Percentiles rank a stretch among this genome's conserved stretches.
Conservation (phyloP, 306 rosid genomes). For the Rosa multiflora region DNA sequence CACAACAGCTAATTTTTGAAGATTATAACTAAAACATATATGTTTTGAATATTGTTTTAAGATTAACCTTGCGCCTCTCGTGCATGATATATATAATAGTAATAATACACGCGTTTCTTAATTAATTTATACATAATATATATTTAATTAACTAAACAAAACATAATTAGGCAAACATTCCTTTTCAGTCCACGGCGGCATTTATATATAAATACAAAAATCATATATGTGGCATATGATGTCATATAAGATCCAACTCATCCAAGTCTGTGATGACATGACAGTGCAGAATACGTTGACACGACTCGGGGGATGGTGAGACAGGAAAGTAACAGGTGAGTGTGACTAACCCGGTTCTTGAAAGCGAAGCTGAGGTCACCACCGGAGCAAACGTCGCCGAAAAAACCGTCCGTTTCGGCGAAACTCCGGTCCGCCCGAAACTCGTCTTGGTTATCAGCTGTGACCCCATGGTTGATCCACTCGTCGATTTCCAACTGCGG, state of each 20-base stretch:
- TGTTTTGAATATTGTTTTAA: background rate
- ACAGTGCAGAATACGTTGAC: background rate
- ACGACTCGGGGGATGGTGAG: background rate
- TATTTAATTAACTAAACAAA: background rate
- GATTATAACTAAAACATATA: no score
- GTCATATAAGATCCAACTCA: background rate
- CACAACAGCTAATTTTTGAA: no score
- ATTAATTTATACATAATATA: background rate
- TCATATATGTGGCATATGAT: no score
- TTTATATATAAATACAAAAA: background rate
- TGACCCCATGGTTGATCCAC: background rate
- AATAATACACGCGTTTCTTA: background rate
- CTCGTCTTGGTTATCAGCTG: slow-evolving; percentile 10
- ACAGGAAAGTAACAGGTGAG: background rate
- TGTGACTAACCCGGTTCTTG: slow-evolving; percentile 51
- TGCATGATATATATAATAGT: background rate
- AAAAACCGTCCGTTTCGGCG: slow-evolving; percentile 27
- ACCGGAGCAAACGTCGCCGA: slow-evolving; percentile 29
- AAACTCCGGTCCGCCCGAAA: slow-evolving; percentile 21
- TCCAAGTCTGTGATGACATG: slow-evolving; percentile 16
- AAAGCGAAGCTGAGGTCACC: slow-evolving; percentile 31
- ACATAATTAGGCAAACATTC: background rate
- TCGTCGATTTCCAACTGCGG: slow-evolving; percentile 53
- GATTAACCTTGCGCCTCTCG: background rate
- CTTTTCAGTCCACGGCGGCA: background rate